A percentile compares a stretch with the other conserved stretches of the same genome.
Evolutionary conservation across 352 stramenopile genomes (phyloP).

Genomic region (Elongisporangium undulatum): DNA sequence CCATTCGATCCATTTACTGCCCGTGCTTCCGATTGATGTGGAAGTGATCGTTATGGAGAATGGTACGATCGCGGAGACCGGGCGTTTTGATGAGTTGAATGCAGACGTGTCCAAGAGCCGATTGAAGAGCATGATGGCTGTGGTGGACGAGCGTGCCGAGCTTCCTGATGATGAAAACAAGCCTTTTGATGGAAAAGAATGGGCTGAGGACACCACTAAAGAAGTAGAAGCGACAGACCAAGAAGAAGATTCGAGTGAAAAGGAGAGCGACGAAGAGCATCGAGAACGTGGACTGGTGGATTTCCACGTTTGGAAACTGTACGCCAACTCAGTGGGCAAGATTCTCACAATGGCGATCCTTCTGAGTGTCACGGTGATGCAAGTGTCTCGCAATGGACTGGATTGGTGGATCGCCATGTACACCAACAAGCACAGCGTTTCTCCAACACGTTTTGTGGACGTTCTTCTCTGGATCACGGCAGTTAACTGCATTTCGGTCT

Average conservation of each 20-base stretch:
- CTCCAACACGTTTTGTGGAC: conserved; percentile 41
- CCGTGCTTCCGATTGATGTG: conserved; percentile 31
- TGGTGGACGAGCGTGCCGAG: not conserved
- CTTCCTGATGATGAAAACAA: not conserved
- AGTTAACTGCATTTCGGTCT: conserved; percentile 61
- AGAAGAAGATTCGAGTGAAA: conserved; percentile 2
- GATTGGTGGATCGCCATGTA: conserved; percentile 86
- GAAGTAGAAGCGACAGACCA: not conserved
- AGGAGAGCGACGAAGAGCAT: conserved; percentile 42
- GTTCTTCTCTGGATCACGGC: conserved; percentile 60
- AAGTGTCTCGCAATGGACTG: conserved; percentile 70
- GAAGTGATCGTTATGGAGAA: conserved; percentile 57
- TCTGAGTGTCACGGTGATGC: conserved; percentile 58
- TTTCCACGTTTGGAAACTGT: conserved; percentile 57
- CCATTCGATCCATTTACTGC: conserved; percentile 65
- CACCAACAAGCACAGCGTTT: conserved; percentile 61
- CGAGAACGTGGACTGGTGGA: conserved; percentile 53
- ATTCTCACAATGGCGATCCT: conserved; percentile 41
- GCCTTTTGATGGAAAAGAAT: not conserved
- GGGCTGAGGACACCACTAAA: not conserved
- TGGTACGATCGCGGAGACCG: conserved; percentile 46
- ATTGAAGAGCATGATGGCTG: conserved; percentile 21
- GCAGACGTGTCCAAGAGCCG: conserved; percentile 13
- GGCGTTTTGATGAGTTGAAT: conserved; percentile 20
- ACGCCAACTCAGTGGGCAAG: conserved; percentile 48